A percentile compares a stretch with the other conserved stretches of the same genome.
These are phyloP conservation scores for Moricandia moricandioides DNA, from an alignment of 345 rosid species.

Conservation along the genomic window DNA sequence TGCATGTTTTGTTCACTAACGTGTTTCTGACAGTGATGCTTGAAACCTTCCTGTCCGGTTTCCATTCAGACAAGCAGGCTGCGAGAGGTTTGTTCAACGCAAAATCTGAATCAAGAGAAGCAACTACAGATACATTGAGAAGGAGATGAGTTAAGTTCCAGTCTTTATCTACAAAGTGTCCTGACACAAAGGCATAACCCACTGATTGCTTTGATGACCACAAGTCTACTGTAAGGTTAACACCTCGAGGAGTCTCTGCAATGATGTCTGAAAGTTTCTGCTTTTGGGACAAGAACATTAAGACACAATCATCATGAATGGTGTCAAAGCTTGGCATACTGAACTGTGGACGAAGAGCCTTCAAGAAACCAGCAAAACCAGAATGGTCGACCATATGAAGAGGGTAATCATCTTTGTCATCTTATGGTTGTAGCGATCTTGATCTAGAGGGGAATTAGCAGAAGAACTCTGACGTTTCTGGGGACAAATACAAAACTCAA, in stretches of 20 bases:
- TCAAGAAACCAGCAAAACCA: neutral
- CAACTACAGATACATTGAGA: conserved; percentile 68
- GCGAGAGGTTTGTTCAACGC: conserved; percentile 57
- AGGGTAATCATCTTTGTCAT: neutral
- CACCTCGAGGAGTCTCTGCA: conserved; percentile 51
- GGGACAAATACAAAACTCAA: conserved; percentile 64
- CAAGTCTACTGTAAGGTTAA: conserved; percentile 64
- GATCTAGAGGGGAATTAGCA: conserved; percentile 4
- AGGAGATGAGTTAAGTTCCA: conserved; percentile 67
- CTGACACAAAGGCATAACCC: conserved; percentile 66
- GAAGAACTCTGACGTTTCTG: conserved; percentile 50
- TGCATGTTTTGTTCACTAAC: neutral
- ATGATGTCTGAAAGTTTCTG: neutral
- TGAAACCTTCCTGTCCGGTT: conserved; percentile 65
- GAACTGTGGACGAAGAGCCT: neutral
- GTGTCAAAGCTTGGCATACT: neutral
- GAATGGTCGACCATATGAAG: neutral
- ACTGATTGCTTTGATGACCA: conserved; percentile 69
- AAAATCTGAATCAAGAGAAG: conserved; percentile 60
- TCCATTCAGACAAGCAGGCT: conserved; percentile 72
- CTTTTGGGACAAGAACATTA: neutral
- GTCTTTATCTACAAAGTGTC: conserved; percentile 66
- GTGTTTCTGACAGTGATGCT: conserved; percentile 41
- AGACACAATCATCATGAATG: neutral
- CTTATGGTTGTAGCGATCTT: neutral